These are phyloP conservation scores for Fusarium longipes DNA, from an alignment of 2,329 filamentous ascomycete genomes.

Conservation along the genomic window DNA sequence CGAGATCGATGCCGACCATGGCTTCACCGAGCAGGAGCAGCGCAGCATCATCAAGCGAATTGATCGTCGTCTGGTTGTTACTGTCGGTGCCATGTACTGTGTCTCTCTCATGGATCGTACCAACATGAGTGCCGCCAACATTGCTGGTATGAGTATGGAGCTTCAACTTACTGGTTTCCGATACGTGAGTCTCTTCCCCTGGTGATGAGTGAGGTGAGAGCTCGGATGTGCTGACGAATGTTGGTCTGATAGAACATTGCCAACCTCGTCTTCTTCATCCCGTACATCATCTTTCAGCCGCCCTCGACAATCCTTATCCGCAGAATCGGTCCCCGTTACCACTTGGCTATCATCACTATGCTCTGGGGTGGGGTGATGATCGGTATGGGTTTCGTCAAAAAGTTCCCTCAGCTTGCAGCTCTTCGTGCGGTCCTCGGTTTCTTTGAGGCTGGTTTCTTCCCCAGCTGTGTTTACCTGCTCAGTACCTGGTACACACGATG, in stretches of 20 bases:
- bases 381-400: slow-evolving; percentile 71
- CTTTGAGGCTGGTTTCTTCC: slow-evolving; percentile 78
- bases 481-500: slow-evolving; percentile 78
- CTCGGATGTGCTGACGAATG: slow-evolving; percentile 1
- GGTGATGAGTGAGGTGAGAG: not conserved
- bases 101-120: slow-evolving; percentile 82
- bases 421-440: slow-evolving; percentile 70
- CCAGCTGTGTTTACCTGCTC: slow-evolving; percentile 76
- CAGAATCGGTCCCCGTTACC: slow-evolving; percentile 70
- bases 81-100: slow-evolving; percentile 76
- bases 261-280: slow-evolving; percentile 78
- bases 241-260: slow-evolving; percentile 64
- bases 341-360: slow-evolving; percentile 65
- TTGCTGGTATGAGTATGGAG: slow-evolving; percentile 71
- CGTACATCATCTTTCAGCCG: slow-evolving; percentile 78
- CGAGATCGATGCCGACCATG: slow-evolving; percentile 50
- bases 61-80: slow-evolving; percentile 72
- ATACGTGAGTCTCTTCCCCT: slow-evolving; percentile 52
- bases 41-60: slow-evolving; percentile 75
- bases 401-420: slow-evolving; percentile 63
- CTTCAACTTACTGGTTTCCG: slow-evolving; percentile 59
- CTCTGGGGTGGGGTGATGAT: slow-evolving; percentile 72
- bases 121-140: slow-evolving; percentile 77
- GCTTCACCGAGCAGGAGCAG: slow-evolving; percentile 71
- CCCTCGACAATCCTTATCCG: slow-evolving; percentile 76